A percentile compares a stretch with the other conserved stretches of the same genome.
phyloP scores from a whole-genome alignment of 2,329 filamentous ascomycete genomes.

The Sphaerulina populicola region DNA sequence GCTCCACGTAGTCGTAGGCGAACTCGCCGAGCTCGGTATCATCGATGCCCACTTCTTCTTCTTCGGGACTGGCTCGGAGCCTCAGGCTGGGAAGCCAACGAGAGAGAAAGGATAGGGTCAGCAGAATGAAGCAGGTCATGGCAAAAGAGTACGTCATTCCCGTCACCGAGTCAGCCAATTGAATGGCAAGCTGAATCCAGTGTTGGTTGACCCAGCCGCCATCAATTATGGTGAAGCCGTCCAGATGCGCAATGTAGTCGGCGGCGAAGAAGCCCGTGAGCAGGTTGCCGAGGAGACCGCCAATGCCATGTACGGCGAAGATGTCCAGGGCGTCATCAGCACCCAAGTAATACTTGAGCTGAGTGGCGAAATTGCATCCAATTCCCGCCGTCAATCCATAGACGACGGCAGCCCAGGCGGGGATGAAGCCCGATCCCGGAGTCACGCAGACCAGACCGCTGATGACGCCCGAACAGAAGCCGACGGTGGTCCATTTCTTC shows the following conservation, averaged over 20 bases:
- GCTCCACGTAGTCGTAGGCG: conserved; percentile 89
- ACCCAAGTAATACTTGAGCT: conserved; percentile 74
- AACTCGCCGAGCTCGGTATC: conserved; percentile 87
- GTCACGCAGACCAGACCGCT: conserved; percentile 83
- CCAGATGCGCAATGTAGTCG: conserved; percentile 74
- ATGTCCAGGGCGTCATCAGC: conserved; percentile 85
- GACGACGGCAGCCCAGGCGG: conserved; percentile 72
- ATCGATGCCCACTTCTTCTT: conserved; percentile 77
- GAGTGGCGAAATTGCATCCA: conserved; percentile 82
- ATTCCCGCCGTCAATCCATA: conserved; percentile 68
- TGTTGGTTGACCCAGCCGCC: conserved; percentile 79
- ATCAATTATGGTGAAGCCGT: conserved; percentile 57
- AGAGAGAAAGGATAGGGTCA: conserved; percentile 54
- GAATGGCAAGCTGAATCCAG: conserved; percentile 76
- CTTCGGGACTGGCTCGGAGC: conserved; percentile 65
- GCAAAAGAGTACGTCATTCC: conserved; percentile 72
- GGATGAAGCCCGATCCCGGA: conserved; percentile 77
- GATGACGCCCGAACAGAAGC: conserved; percentile 85
- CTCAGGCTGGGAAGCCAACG: conserved; percentile 68
- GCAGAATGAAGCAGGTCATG: conserved; percentile 66
- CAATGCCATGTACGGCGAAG: conserved; percentile 73
- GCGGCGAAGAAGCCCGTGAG: conserved; percentile 75
- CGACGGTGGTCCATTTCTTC: conserved; percentile 85
- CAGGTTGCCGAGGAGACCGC: conserved; percentile 70
- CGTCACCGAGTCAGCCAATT: conserved; percentile 70